Evolutionary conservation across 140 eudicot genomes (phyloP), one percentile per base, ranked within the genome.

Genomic region (Anethum foeniculum): DNA sequence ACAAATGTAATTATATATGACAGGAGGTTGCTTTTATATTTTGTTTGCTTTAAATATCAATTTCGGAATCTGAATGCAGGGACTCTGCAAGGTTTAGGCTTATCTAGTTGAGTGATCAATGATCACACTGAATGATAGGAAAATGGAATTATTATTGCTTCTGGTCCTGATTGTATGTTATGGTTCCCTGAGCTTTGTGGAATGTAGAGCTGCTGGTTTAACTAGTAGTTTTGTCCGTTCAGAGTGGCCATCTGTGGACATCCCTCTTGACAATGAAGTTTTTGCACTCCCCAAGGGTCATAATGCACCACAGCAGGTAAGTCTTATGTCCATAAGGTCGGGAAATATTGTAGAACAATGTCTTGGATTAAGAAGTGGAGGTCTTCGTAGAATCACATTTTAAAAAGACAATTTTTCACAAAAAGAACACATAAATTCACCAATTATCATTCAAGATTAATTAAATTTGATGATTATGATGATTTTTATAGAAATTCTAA

Each of bases 301-400:
- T 69, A 95, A 92, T 72, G 96, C 97, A 60, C 97, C 99, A 51
- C 89, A 95, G 62, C 99, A 95, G 81, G 99, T 91, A 89, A 82
- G 86, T 76, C 36, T 85, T 52, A 44, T 27, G 8, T 51, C 9
- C 38, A n/a, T 38, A 43, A n/a, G 14, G 28, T 74, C 27, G 9
- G 43, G 38, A 27, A 64, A n/a, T 25, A 27, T n/a, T 64, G 16
- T 28, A 27, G 38, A 64, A 27, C 71, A 5, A 21, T 7, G 65
- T 56, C 25, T 8, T 1, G 65, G 28, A 4, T 56, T 56, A 56
- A 56, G 65, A 28, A 56, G 21, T 21, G 65, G 25, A 56, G 2
- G 27, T 7, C 25, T 56, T 21, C 28, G 12, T 1, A 12, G 10
- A 56, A 0, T 1, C 7, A 56, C 7, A 21, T 21, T 23, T 7